Evolutionary conservation across 805 yeast genomes (phyloP), one percentile per base, ranked within the genome.

Genomic region (Candida montana): DNA sequence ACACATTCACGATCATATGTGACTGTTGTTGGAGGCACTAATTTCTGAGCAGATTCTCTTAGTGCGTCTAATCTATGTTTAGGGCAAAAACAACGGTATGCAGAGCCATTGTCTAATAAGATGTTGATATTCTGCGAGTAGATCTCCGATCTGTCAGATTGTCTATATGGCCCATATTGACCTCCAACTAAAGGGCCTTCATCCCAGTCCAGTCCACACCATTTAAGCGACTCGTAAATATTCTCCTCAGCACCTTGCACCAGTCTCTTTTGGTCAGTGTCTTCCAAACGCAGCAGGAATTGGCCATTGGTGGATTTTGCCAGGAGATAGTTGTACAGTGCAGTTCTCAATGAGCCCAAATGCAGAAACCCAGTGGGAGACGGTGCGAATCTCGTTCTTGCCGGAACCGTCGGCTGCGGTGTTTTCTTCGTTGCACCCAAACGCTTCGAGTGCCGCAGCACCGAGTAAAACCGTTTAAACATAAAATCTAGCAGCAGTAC

Each of bases 291-390:
- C 13, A 93, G 60, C 4, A 93, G 46, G 54, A 93, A 93, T 52
- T 77, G 74, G 0, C 99, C 99, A 0, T 77, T 75, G 0, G 96
- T 87, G 40, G 75, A 70, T 52, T 69, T 77, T 0, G 99, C 98
- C 13, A 86, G 64, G 15, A 93, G 61, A 54, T 81, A 93, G 61
- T 93, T 93, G 63, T 88, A 93, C 16, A 93, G 62, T 0, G 98
- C 98, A 0, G 99, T 93, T 59, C 99, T 67, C 35, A 93, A 58
- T 0, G 97, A 90, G 0, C 99, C 99, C 45, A 93, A 59, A 59
- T 93, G 99, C n/a, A 93, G 68, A 47, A 77, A 77, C 0, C 99
- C 99, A 0, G 99, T 93, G 1, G 99, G 99, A 2, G 97, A 89
- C 0, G 99, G 99, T 0, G 99, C 99, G 63, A 93, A 93, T 49